Evolutionary conservation across 116 monocot species (phyloP), one percentile per base, ranked within the genome.

Genomic region (Phalaenopsis hybrid): DNA sequence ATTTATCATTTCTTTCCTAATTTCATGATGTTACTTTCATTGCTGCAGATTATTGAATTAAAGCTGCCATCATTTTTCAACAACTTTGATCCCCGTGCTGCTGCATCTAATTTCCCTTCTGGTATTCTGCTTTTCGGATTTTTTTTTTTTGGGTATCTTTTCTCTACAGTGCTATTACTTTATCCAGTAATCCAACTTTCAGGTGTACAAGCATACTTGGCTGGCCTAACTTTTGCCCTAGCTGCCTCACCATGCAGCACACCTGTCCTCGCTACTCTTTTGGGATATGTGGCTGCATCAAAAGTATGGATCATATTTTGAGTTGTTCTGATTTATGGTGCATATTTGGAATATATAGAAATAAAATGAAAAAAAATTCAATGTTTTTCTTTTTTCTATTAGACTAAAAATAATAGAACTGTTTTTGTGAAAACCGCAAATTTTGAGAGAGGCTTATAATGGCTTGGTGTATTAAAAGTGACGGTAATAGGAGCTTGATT

Each of bases 171-270:
- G 33, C 6, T 18, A 46, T 3, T 80, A 20, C 41, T 65, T 65
- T 58, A 65, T 37, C 58, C 6, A 44, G 8, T 15, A 57, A n/a
- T 76, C 3, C 44, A 57, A 85, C 46, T 83, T 61, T 83, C 86
- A 98, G 97, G 97, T 85, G 89, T 93, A 16, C 97, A 98, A 88
- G 94, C 97, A 88, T 98, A 98, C 86, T 82, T 98, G 41, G 97
- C 89, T 81, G 97, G 97, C 20, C 94, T 98, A 79, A 93, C 97
- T 72, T 98, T 98, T 90, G 94, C 97, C 28, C 82, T 98, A 61
- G 97, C 93, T 78, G 97, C 97, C 80, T 98, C 97, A 67, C 94
- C 97, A 86, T 98, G 97, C 84, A 98, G 97, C 80, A 98, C 97
- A 72, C 97, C 93, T 80, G 97, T 98, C 57, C 92, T 98, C 74